phyloP scores from a whole-genome alignment of 1,284 basidiomycete species.

The Phenoliferia sp. region DNA sequence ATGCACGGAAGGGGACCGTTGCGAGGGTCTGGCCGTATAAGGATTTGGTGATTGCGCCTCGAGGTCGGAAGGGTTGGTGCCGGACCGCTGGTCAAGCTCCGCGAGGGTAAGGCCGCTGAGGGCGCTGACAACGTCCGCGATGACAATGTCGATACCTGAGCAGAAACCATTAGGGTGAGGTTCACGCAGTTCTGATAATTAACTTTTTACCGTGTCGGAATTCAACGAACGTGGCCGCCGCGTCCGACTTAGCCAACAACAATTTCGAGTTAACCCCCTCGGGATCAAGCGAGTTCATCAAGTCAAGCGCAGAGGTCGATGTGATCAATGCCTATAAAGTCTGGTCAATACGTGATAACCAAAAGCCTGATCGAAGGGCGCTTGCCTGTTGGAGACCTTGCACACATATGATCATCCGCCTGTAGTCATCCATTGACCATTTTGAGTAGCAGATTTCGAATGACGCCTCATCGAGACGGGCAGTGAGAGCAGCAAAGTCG shows the following conservation, averaged over 20 bases:
- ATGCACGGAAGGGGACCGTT: not conserved
- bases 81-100: slow-evolving; percentile 6
- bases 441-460: slow-evolving; percentile 42
- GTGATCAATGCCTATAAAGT: slow-evolving; percentile 37
- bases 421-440: slow-evolving; percentile 41
- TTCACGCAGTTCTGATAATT: too few species aligned
- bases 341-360: not conserved
- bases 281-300: slow-evolving; percentile 18
- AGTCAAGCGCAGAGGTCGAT: slow-evolving; percentile 37
- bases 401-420: slow-evolving; percentile 35
- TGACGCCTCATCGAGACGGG: slow-evolving; percentile 33
- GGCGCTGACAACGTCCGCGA: slow-evolving; percentile 16
- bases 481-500: slow-evolving; percentile 40
- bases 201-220: slow-evolving; percentile 4
- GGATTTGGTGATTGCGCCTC: not conserved
- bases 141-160: slow-evolving; percentile 15
- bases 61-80: not conserved
- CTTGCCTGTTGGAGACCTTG: slow-evolving; percentile 37
- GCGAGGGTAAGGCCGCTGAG: not conserved
- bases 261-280: slow-evolving; percentile 9
- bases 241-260: not conserved
- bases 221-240: slow-evolving; percentile 1
- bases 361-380: not conserved
- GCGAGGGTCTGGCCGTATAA: not conserved
- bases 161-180: too few species aligned